phyloP scores from a whole-genome alignment of 2,329 filamentous ascomycete genomes.

The Drechslerella stenobrocha region DNA sequence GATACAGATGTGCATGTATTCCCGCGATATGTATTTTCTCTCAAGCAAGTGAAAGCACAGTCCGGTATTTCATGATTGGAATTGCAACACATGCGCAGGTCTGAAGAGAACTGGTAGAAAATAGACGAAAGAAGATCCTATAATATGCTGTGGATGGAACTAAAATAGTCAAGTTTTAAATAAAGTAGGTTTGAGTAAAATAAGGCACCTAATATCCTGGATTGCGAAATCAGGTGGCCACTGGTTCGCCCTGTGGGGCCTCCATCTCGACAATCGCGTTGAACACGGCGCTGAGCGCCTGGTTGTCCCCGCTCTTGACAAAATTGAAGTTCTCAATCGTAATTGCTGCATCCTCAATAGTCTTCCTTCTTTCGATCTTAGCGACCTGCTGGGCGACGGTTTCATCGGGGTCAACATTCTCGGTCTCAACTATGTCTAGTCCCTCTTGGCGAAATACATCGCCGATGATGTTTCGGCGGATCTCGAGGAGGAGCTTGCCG shows the following conservation, averaged over 20 bases:
- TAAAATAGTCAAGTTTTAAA: no score
- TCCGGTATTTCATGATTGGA: no score
- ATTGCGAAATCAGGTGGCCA: no score
- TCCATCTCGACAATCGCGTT: constrained; percentile 17
- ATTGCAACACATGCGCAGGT: no score
- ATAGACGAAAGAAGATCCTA: no score
- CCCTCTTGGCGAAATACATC: constrained; percentile 10
- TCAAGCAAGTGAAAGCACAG: no score
- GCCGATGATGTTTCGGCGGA: constrained; percentile 17
- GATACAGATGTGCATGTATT: no score
- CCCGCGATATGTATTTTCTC: no score
- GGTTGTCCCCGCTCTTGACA: constrained; percentile 15
- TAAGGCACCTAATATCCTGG: no score
- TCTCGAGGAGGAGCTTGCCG: constrained; percentile 23
- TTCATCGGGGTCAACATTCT: background rate
- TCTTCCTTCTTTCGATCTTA: constrained; percentile 5
- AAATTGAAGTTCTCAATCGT: constrained; percentile 25
- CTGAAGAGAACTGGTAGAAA: no score
- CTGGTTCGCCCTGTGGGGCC: background rate
- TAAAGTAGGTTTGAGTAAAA: no score
- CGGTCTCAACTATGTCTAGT: constrained; percentile 5
- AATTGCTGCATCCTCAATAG: constrained; percentile 19
- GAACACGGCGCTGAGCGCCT: constrained; percentile 30
- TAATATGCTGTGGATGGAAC: no score
- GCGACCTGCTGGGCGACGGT: background rate